Evolutionary conservation across 495 filamentous ascomycete species (phyloP).

Genomic region (Neurospora africana): DNA sequence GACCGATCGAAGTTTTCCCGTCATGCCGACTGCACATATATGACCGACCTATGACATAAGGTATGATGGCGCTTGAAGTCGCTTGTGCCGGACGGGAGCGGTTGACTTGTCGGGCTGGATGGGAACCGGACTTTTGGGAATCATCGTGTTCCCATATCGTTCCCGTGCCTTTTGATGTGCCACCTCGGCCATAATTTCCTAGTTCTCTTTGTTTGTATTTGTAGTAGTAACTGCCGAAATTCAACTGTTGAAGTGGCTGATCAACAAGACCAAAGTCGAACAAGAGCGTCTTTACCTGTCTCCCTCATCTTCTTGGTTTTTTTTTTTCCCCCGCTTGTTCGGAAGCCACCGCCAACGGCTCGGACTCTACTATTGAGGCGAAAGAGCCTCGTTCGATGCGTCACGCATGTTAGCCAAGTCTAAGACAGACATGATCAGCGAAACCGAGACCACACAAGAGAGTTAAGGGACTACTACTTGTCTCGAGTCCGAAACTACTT

Average conservation of each 20-base stretch:
- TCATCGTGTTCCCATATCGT: neutral
- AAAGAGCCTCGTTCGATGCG: neutral
- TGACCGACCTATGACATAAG: neutral
- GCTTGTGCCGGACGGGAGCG: neutral
- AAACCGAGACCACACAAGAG: neutral
- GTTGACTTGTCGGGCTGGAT: neutral
- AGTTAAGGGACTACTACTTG: neutral
- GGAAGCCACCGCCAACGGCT: neutral
- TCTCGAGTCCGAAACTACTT: neutral
- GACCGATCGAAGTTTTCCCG: neutral
- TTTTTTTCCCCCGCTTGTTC: neutral
- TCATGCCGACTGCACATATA: neutral
- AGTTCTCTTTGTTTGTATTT: neutral
- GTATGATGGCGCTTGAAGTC: neutral
- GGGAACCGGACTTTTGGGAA: neutral
- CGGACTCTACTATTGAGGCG: neutral
- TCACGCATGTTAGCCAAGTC: neutral
- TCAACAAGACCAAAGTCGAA: neutral
- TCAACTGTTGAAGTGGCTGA: neutral
- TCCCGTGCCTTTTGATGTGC: neutral
- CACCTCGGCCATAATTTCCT: neutral
- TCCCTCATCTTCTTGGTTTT: neutral
- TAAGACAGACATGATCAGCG: neutral
- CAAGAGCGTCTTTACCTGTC: neutral
- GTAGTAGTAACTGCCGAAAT: neutral